Evolutionary conservation across 2,329 filamentous ascomycete genomes (phyloP), one percentile per base, ranked within the genome.

Genomic region (Phialophora tarda): DNA sequence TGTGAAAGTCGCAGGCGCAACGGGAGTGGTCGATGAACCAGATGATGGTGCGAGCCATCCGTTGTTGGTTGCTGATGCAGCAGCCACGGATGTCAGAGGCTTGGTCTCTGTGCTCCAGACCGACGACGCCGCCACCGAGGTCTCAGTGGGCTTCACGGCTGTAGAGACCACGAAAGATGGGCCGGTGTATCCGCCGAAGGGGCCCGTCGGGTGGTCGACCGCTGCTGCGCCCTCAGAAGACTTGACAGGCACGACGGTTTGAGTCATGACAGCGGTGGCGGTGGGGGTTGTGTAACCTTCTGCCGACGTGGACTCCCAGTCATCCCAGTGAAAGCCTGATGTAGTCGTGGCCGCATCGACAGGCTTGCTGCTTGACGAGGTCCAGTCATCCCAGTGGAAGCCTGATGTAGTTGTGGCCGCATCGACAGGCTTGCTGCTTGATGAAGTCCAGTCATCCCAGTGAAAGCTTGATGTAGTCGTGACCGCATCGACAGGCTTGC

Each of bases 231-330:
- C 59, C 14, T 47, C 59, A 12, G 64, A 28, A 23, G 41, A 44
- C 47, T 21, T 21, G 60, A 66, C 57, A 30, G 63, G 64, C 11
- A 67, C 60, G 48, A 69, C 48, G 23, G 62, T 63, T 59, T 69
- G 41, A 14, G 60, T 64, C 55, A 61, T 17, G 30, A 63, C 8
- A 75, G 67, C 64, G 14, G 69, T 57, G 6, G 38, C 56, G 5
- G 65, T 65, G 2, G 67, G 50, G 2, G 53, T 8, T 17, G 51
- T n/a, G 3, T 78, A 76, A 67, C 59, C 61, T n/a, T 28, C 30
- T 17, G 47, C 41, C 32, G 28, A 41, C 1, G 55, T 48, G 12
- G 60, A 50, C 24, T 24, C n/a, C 55, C 54, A 63, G 47, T 63
- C 58, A 48, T 32, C 26, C 59, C 57, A 58, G 41, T 50, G 24